Conservation (phyloP, 1,284 basidiomycete genomes). For the Leccinum griseonigrum region DNA sequence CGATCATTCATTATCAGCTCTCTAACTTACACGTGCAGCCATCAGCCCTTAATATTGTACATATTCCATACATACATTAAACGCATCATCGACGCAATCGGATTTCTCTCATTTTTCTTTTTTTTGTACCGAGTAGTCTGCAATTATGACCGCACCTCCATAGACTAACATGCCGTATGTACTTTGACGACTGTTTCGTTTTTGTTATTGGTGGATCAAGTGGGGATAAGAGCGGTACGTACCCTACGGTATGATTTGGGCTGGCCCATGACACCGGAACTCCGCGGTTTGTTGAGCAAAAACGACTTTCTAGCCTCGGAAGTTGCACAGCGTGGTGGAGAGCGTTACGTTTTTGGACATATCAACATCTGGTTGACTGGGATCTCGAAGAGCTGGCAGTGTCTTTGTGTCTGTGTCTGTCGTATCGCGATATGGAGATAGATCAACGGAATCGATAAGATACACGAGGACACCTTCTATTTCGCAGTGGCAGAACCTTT, state of each 20-base stretch:
- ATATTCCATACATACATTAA: slow-evolving; percentile 35
- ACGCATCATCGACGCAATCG: slow-evolving; percentile 31
- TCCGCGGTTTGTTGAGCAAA: slow-evolving; percentile 29
- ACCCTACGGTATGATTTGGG: slow-evolving; percentile 1
- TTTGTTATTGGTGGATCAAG: slow-evolving; percentile 12
- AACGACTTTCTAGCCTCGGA: slow-evolving; percentile 5
- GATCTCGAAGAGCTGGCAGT: slow-evolving; percentile 23
- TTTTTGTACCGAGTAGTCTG: slow-evolving; percentile 27
- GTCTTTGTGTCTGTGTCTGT: background rate
- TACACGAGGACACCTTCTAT: slow-evolving; percentile 20
- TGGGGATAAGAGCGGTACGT: slow-evolving; percentile 23
- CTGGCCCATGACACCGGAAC: slow-evolving; percentile 19
- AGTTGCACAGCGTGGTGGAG: slow-evolving; percentile 6
- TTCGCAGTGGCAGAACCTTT: slow-evolving; percentile 5
- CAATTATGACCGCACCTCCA: slow-evolving; percentile 15
- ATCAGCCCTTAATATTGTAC: slow-evolving; percentile 36
- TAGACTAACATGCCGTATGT: slow-evolving; percentile 28
- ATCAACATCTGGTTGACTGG: slow-evolving; percentile 8
- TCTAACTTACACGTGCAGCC: slow-evolving; percentile 35
- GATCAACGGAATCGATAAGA: slow-evolving; percentile 34
- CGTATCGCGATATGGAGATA: slow-evolving; percentile 11
- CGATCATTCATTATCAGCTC: slow-evolving; percentile 37
- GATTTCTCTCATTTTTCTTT: slow-evolving; percentile 15
- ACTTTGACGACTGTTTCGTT: slow-evolving; percentile 18
- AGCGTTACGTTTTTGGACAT: slow-evolving; percentile 16